Evolutionary conservation across 2,329 filamentous ascomycete genomes (phyloP), one percentile per base, ranked within the genome.

Genomic region (Seiridium cupressi): DNA sequence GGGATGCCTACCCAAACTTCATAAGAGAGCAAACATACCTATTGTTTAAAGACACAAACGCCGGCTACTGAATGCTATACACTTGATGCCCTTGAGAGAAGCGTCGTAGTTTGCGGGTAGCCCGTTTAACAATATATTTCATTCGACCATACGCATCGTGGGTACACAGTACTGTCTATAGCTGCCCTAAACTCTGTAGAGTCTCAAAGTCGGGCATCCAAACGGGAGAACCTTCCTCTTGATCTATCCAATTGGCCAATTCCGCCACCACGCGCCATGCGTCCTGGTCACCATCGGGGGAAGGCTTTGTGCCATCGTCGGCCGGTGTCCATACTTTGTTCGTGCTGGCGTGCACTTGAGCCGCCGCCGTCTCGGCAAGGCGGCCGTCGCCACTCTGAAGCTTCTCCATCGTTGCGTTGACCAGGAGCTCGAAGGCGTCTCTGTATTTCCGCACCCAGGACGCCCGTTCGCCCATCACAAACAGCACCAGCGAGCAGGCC

Each of bases 381-480:
- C 18, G 53, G 9, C 47, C 65, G 34, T 75, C 74, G 40, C 73
- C 73, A 5, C 73, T 74, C 59, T 78, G 74, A 0, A 79, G 64
- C 51, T 77, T 78, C 60, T 80, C 76, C 77, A 79, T 80, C 1
- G 77, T 71, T 3, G 79, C 77, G 53, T 77, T 77, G 34, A 79
- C 77, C 2, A 81, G 73, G 2, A 79, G 60, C 58, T 81, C 79
- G 57, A 81, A 81, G 3, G 78, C 76, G 46, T 81, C 78, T 5
- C 79, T 74, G 67, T 80, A 81, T 62, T 76, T 76, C 58, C 76
- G 77, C 3, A 81, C 78, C 76, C 78, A 80, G 0, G 74, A 68
- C 6, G 79, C 79, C 36, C 79, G 74, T 63, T 82, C 80, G 4
- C 78, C 74, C 77, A 81, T 81, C 44, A 81, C 78, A 55, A 80